Base-by-base conservation (phyloP, 148 eudicot genomes). In the Camellia lanceoleosa region DNA sequence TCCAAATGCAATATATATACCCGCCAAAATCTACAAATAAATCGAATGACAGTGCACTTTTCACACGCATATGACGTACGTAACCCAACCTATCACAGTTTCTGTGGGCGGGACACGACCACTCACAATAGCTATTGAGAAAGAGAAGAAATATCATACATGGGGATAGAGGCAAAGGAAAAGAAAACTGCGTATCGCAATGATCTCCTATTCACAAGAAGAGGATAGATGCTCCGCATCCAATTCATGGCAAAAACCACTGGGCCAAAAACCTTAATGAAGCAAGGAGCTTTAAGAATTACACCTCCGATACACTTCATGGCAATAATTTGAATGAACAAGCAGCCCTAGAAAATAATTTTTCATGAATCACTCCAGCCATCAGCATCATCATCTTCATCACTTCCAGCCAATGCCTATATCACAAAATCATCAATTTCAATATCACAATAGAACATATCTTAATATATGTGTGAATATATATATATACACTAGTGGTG, bases 331-430 rank as follows among this genome's bases (percentile, higher is more conserved):
- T 71, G 73, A 70, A 74, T 74, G 71, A 67, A 77, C n/a, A 11
- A 4, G 73, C 38, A 46, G 72, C 23, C 19, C 67, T 64, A 58
- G 68, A 70, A 75, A 20, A 42, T 7, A 61, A 30, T 38, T 52
- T 79, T 80, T 91, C 83, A 92, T 15, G 87, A 86, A 83, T 96
- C 98, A 79, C 95, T 96, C 99, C 99, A 96, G 75, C 84, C 87
- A 87, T 93, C 98, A 51, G 86, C 89, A 78, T 93, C 96, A 75
- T 92, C 97, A 51, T 90, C 93, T 85, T 95, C 99, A 66, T 96
- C 99, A 59, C 97, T 96, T 88, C 95, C 98, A 84, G 91, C 95
- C 79, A 92, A 90, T 42, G 99, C 99, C 98, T 96, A 86, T 78
- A 78, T 74, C 47, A 78, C 20, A 78, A 15, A 69, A 14, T 63